phyloP scores from a whole-genome alignment of 192 early-diverging fungal species.

The Coemansia sp. region DNA sequence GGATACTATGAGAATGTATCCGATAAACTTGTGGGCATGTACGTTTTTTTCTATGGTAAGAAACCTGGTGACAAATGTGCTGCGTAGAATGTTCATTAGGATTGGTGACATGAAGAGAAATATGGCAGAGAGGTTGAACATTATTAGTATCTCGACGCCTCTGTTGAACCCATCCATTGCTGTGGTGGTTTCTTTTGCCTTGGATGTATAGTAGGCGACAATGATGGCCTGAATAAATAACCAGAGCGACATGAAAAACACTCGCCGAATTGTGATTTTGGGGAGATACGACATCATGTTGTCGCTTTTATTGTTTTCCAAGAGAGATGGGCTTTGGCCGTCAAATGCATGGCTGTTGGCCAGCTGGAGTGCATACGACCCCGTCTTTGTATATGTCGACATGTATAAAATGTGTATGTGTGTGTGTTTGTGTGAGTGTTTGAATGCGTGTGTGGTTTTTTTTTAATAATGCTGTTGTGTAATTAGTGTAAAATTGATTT shows the following conservation, averaged over 20 bases:
- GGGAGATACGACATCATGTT: constrained; percentile 1
- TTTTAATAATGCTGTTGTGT: not conserved
- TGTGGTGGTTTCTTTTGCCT: constrained; percentile 44
- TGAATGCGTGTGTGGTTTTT: not conserved
- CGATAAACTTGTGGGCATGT: constrained; percentile 72
- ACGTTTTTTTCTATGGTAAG: constrained; percentile 78
- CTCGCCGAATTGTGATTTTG: constrained; percentile 26
- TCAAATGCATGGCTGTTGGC: constrained; percentile 34
- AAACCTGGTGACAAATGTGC: constrained; percentile 59
- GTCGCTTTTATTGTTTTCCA: not conserved
- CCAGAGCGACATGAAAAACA: constrained; percentile 53
- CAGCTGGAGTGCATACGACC: constrained; percentile 16
- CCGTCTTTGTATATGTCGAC: no score
- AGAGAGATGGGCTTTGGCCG: not conserved
- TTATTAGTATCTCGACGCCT: constrained; percentile 31
- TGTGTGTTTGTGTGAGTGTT: not conserved
- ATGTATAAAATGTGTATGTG: not conserved
- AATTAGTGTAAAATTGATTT: not conserved
- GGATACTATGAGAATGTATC: constrained; percentile 65
- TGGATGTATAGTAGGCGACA: constrained; percentile 44
- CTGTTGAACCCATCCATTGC: constrained; percentile 27
- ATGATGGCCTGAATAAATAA: constrained; percentile 52
- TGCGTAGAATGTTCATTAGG: constrained; percentile 62
- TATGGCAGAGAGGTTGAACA: constrained; percentile 50
- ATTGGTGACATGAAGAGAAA: constrained; percentile 75